Percentiles rank a stretch among this genome's conserved stretches.
phyloP scores from a whole-genome alignment of 306 rosid species.

The Cicer chorassanicum region DNA sequence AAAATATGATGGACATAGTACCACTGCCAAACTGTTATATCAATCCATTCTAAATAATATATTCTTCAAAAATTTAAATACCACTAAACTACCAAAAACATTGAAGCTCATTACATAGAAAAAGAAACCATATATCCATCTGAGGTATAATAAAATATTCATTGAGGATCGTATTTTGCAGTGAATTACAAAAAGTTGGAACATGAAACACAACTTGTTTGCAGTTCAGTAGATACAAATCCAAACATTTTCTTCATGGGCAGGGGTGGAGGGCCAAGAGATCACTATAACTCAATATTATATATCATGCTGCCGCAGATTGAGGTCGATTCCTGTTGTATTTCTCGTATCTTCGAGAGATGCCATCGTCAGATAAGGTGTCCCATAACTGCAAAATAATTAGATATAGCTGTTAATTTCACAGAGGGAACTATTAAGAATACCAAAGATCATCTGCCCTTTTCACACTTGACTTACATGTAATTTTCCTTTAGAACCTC shows the following conservation, averaged over 20 bases:
- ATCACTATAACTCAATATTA: constrained; percentile 10
- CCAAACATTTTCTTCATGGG: neutral
- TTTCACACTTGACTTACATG: constrained; percentile 68
- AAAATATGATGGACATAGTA: neutral
- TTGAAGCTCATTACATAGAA: neutral
- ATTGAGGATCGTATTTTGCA: neutral
- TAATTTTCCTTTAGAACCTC: constrained; percentile 83
- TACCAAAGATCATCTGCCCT: constrained; percentile 2
- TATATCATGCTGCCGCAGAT: constrained; percentile 46
- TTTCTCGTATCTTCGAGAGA: constrained; percentile 59
- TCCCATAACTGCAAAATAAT: constrained; percentile 73
- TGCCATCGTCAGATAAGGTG: constrained; percentile 59
- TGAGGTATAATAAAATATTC: neutral
- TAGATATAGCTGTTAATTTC: constrained; percentile 16
- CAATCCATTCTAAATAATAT: constrained; percentile 13
- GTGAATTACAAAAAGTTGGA: constrained; percentile 32
- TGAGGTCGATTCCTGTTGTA: constrained; percentile 50
- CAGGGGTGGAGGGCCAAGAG: neutral
- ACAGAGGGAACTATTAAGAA: constrained; percentile 14
- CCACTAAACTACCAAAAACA: constrained; percentile 26
- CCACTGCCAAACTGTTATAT: neutral
- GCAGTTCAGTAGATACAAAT: neutral
- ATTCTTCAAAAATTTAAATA: constrained; percentile 29
- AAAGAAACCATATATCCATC: constrained; percentile 31
- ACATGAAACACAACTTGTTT: constrained; percentile 1